phyloP scores from a whole-genome alignment of 2,329 filamentous ascomycete species.

The Hymenoscyphus infarciens region DNA sequence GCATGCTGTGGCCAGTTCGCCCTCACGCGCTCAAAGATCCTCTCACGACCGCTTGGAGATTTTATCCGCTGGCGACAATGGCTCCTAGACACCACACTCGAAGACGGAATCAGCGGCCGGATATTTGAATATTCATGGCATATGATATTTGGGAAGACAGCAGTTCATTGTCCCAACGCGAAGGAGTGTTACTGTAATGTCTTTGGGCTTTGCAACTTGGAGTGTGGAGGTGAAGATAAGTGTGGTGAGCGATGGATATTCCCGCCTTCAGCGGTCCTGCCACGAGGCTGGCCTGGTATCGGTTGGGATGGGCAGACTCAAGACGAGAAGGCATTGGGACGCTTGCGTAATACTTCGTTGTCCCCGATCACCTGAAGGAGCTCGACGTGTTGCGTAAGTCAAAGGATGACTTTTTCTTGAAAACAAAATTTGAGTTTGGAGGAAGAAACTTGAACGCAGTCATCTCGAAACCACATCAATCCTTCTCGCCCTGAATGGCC shows the following conservation, averaged over 20 bases:
- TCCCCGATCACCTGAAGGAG: background rate
- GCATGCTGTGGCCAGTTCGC: slow-evolving; percentile 63
- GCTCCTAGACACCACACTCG: slow-evolving; percentile 52
- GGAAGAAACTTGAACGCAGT: too few relatives aligned
- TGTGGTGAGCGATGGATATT: slow-evolving; percentile 58
- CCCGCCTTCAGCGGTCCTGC: slow-evolving; percentile 54
- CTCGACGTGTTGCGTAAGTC: too few relatives aligned
- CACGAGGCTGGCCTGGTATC: slow-evolving; percentile 57
- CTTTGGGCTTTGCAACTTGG: slow-evolving; percentile 54
- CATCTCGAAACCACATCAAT: too few relatives aligned
- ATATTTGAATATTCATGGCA: slow-evolving; percentile 65
- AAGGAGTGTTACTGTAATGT: slow-evolving; percentile 63
- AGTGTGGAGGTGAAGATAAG: slow-evolving; percentile 42
- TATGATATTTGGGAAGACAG: slow-evolving; percentile 54
- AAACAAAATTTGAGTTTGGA: too few relatives aligned
- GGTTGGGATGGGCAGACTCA: slow-evolving; percentile 48
- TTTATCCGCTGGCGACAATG: slow-evolving; percentile 56
- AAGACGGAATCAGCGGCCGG: slow-evolving; percentile 53
- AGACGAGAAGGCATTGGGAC: slow-evolving; percentile 14
- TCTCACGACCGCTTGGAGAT: slow-evolving; percentile 44
- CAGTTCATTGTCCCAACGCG: slow-evolving; percentile 58
- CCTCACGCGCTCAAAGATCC: slow-evolving; percentile 50
- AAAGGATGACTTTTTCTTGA: too few relatives aligned
- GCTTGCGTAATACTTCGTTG: slow-evolving; percentile 1
- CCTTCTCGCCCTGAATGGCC: too few relatives aligned